Base-by-base conservation (phyloP, 345 rosid species). In the Arabis hirsuta region DNA sequence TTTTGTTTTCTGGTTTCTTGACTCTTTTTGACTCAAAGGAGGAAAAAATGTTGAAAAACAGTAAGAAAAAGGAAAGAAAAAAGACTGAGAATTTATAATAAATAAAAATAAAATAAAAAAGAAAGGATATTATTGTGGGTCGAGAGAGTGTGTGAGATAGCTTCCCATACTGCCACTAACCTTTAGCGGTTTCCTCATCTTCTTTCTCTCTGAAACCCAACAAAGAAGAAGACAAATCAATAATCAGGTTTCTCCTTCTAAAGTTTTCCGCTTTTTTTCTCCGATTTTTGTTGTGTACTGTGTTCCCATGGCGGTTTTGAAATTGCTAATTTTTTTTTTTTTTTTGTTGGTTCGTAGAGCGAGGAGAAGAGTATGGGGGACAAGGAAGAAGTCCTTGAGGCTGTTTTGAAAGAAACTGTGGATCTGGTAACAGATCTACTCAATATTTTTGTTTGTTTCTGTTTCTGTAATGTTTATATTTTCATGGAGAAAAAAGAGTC, bases 371-470 rank as follows among this genome's bases (percentile, higher is more conserved):
- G 60, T 67, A 84, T 84, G 97, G 93, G 74, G 50, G 96, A 86
- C 22, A 87, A 89, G 74, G 79, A 76, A 72, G 99, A 94, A 77
- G 90, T 85, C 72, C 82, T 95, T 83, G 96, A 95, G 56, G 97
- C 93, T 39, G 96, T 91, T 16, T 74, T 91, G 85, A 95, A 95
- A 83, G 98, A 95, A 85, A 78, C 90, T 43, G 99, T 95, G 83
- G 99, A 95, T 85, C 85, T 95, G 98, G 99, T 95, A 91, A 84
- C 71, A 83, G 97, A 95, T 90, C 96, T 84, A 75, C 57, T 29
- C 63, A 64, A 72, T 66, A 9, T 16, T 7, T 2, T 62, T 2
- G 62, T 76, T 34, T 81, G 48, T 56, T 27, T 12, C 7, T 55
- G n/a, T 52, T 38, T 48, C 39, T 53, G 19, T 42, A 3, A 51